Conservation (phyloP, 257 asterid genomes). For the Voacanga thouarsii region DNA sequence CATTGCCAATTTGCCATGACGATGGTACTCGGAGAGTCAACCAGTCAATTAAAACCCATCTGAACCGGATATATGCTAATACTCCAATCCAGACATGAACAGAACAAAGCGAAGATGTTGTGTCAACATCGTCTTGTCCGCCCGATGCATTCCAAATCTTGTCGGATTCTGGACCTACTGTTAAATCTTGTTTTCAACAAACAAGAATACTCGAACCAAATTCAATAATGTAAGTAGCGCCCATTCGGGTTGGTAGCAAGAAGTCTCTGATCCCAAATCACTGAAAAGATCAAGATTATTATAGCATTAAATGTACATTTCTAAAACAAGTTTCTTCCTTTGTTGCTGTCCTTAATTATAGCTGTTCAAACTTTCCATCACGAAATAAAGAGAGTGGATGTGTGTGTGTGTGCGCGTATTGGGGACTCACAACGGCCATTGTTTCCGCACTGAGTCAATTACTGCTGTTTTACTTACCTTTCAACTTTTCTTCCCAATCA, state of each 20-base stretch:
- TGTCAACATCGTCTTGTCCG: conserved; percentile 40
- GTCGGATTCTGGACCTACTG: conserved; percentile 2
- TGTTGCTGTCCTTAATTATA: conserved; percentile 7
- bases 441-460: conserved; percentile 11
- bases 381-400: conserved; percentile 21
- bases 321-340: too few species aligned
- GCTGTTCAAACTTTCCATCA: conserved; percentile 30
- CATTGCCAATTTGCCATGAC: not conserved
- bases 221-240: conserved; percentile 15
- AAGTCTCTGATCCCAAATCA: not conserved
- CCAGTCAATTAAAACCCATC: not conserved
- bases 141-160: conserved; percentile 11
- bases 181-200: conserved; percentile 8
- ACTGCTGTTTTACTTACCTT: not conserved
- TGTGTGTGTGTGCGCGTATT: not conserved
- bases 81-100: conserved; percentile 1
- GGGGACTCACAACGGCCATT: conserved; percentile 21
- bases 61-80: conserved; percentile 6
- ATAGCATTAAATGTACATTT: not conserved
- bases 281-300: not conserved
- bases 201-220: not conserved
- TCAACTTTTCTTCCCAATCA: conserved; percentile 19
- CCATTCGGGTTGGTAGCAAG: not conserved
- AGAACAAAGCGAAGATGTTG: conserved; percentile 16
- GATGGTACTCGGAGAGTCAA: not conserved